Evolutionary conservation across 2,329 filamentous ascomycete genomes (phyloP), one percentile per base, ranked within the genome.

Genomic region (Fusarium metavorans): DNA sequence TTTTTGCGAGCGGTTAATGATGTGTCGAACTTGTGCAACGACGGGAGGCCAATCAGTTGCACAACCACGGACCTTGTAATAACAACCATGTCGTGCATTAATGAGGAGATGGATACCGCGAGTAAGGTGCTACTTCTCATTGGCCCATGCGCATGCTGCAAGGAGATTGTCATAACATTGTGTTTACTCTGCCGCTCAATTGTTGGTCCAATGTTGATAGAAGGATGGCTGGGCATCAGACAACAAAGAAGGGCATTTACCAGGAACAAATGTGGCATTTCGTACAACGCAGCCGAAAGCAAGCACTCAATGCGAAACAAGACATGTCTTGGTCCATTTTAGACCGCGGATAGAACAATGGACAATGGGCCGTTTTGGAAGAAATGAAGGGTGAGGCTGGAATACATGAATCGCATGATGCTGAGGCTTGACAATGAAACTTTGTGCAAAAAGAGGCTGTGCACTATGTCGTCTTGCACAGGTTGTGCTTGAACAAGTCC

Each of bases 11-110:
- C 50, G 61, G 45, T 63, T 68, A 67, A 64, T 66, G 64, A 48
- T 67, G 67, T 70, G 65, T 73, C 68, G 61, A 62, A 76, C 59
- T 74, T 75, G 65, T 74, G 73, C 57, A 76, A 69, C 52, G 20
- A 39, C 20, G 25, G 34, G 41, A 63, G 60, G 37, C 73, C 72
- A 75, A 75, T 73, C 66, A 75, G 41, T 30, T 60, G 35, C 54
- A 13, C 34, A 50, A 63, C 54, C 48, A 57, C 34, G 35, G 48
- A 35, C 60, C 32, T 56, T 67, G 63, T 37, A 63, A 48, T 66
- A 45, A 60, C 56, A 65, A 65, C 60, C 39, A 63, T 34, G 56
- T 39, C 56, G 34, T 48, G 58, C 43, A 68, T 64, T 66, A 37
- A 56, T 56, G 45, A 74, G 45, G 7, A 48, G 34, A 43, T 25